Percentiles rank a stretch among this genome's conserved stretches.
Conservation (phyloP, 352 stramenopile genomes). For the Pythium guiyangense region DNA sequence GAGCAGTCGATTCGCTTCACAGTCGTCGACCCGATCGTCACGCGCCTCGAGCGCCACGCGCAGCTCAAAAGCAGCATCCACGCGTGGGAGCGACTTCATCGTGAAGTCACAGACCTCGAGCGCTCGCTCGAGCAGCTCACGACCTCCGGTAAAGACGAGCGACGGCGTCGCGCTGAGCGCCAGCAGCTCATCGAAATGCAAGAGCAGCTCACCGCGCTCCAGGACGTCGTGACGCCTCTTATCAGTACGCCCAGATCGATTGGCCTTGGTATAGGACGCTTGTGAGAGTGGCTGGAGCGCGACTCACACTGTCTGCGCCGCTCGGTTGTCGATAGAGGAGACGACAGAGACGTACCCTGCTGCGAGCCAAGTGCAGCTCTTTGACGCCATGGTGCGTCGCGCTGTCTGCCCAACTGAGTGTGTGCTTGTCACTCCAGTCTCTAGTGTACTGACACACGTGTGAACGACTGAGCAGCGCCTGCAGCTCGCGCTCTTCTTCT, state of each 20-base stretch:
- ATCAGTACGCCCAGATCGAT: slow-evolving; percentile 23
- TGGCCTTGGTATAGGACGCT: no score
- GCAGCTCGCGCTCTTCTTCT: slow-evolving; percentile 75
- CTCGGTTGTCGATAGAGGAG: slow-evolving; percentile 23
- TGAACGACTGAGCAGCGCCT: slow-evolving; percentile 28
- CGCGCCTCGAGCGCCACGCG: slow-evolving; percentile 45
- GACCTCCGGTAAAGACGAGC: slow-evolving; percentile 40
- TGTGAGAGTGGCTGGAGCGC: no score
- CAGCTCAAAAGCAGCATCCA: slow-evolving; percentile 35
- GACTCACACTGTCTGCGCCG: no score
- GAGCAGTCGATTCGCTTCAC: slow-evolving; percentile 80
- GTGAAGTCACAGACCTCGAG: slow-evolving; percentile 22
- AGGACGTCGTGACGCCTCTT: slow-evolving; percentile 32
- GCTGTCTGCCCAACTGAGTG: no score
- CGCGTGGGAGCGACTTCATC: slow-evolving; percentile 22
- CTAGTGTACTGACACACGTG: neutral
- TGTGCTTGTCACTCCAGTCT: neutral
- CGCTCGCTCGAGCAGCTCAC: slow-evolving; percentile 24
- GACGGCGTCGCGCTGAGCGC: slow-evolving; percentile 24
- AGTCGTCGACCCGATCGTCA: slow-evolving; percentile 55
- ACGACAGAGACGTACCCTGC: slow-evolving; percentile 25
- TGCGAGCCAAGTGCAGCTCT: slow-evolving; percentile 39
- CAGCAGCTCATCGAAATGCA: slow-evolving; percentile 34
- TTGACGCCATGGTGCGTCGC: slow-evolving; percentile 53
- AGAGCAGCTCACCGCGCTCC: slow-evolving; percentile 27